A percentile compares a stretch with the other conserved stretches of the same genome.
phyloP scores from a whole-genome alignment of 2,329 filamentous ascomycete genomes.

The Rachicladosporium sp. region DNA sequence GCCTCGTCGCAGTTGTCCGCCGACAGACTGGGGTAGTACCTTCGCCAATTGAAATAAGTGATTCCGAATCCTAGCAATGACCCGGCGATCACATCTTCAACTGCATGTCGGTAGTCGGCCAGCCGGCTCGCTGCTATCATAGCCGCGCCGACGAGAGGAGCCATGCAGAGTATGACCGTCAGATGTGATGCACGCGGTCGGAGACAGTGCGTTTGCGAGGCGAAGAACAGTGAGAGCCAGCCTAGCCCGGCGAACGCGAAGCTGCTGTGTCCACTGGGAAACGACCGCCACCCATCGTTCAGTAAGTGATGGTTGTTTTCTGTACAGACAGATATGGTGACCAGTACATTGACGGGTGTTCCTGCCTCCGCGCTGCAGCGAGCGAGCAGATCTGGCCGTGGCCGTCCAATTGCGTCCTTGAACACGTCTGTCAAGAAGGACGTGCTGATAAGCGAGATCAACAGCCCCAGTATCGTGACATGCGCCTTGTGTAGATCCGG shows the following conservation, averaged over 20 bases:
- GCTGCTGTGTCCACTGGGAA: slow-evolving; percentile 68
- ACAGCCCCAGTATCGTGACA: slow-evolving; percentile 69
- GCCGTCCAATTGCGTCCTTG: slow-evolving; percentile 76
- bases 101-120: slow-evolving; percentile 53
- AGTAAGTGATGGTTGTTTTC: slow-evolving; percentile 55
- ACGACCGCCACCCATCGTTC: slow-evolving; percentile 75
- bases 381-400: slow-evolving; percentile 76
- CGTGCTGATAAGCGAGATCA: slow-evolving; percentile 61
- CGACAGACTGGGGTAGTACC: slow-evolving; percentile 46
- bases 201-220: slow-evolving; percentile 51
- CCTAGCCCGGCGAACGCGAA: slow-evolving; percentile 71
- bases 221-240: slow-evolving; percentile 46
- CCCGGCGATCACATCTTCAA: slow-evolving; percentile 48
- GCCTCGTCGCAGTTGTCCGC: slow-evolving; percentile 40
- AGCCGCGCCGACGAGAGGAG: slow-evolving; percentile 44
- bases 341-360: slow-evolving; percentile 42
- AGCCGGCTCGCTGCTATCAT: slow-evolving; percentile 50
- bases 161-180: slow-evolving; percentile 41
- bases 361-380: slow-evolving; percentile 61
- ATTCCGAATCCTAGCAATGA: slow-evolving; percentile 42
- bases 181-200: slow-evolving; percentile 46
- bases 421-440: slow-evolving; percentile 77
- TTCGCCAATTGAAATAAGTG: slow-evolving; percentile 46
- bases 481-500: slow-evolving; percentile 68
- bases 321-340: slow-evolving; percentile 60